Conservation (phyloP, 2,329 filamentous ascomycete genomes). For the Microdochium nivale region DNA sequence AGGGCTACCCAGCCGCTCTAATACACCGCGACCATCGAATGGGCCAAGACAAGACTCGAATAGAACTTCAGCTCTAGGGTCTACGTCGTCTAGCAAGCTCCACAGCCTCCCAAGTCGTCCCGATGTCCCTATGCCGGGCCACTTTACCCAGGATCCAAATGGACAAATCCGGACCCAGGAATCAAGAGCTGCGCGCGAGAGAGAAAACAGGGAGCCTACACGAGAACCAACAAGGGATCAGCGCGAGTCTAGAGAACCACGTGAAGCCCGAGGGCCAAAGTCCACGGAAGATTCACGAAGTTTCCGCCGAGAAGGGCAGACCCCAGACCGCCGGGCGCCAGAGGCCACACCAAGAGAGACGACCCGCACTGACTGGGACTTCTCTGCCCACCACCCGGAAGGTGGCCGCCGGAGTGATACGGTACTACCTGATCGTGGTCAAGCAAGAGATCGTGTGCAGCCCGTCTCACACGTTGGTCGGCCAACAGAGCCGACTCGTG, state of each 20-base stretch:
- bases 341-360: constrained; percentile 27
- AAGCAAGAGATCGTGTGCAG: constrained; percentile 22
- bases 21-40: not conserved
- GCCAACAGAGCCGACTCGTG: constrained; percentile 13
- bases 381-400: constrained; percentile 18
- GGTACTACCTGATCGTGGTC: constrained; percentile 27
- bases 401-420: constrained; percentile 18
- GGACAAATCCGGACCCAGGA: constrained; percentile 24
- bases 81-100: constrained; percentile 13
- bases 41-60: constrained; percentile 18
- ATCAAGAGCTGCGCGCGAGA: constrained; percentile 15
- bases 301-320: constrained; percentile 31
- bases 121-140: constrained; percentile 44
- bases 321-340: constrained; percentile 30
- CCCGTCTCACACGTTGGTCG: constrained; percentile 12
- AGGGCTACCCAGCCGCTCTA: not conserved
- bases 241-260: constrained; percentile 20
- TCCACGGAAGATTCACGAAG: constrained; percentile 30
- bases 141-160: constrained; percentile 29
- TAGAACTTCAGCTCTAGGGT: constrained; percentile 17
- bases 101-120: constrained; percentile 47
- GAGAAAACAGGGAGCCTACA: constrained; percentile 12
- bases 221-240: constrained; percentile 22
- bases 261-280: constrained; percentile 25
- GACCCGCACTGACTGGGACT: constrained; percentile 30